Evolutionary conservation across 306 rosid species (phyloP).

Genomic region (Vigna angularis): DNA sequence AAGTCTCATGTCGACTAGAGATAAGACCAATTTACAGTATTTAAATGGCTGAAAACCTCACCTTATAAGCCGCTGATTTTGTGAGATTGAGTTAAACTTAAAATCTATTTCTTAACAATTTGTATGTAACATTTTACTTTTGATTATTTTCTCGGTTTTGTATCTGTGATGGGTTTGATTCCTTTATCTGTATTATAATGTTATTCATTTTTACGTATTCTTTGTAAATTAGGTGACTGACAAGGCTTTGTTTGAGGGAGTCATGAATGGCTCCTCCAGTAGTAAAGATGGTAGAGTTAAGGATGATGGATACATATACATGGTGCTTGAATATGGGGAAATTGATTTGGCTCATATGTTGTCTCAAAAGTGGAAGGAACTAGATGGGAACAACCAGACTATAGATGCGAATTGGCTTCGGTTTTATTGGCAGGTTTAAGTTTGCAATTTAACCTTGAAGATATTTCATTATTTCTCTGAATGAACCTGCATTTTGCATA

Average conservation of each 20-base stretch:
- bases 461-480: slow-evolving; percentile 33
- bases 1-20: no score
- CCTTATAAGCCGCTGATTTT: no score
- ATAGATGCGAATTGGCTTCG: slow-evolving; percentile 95
- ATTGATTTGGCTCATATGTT: slow-evolving; percentile 99
- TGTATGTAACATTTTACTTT: neutral
- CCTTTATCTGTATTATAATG: slow-evolving; percentile 12
- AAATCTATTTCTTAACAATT: no score
- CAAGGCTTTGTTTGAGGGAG: slow-evolving; percentile 81
- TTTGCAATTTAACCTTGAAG: slow-evolving; percentile 16
- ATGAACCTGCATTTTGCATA: slow-evolving; percentile 37
- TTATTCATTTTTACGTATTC: slow-evolving; percentile 21
- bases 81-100: no score
- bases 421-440: slow-evolving; percentile 91
- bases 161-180: slow-evolving; percentile 24
- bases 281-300: slow-evolving; percentile 89
- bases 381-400: slow-evolving; percentile 64
- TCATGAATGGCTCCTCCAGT: slow-evolving; percentile 72
- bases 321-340: slow-evolving; percentile 99
- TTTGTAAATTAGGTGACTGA: slow-evolving; percentile 79
- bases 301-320: slow-evolving; percentile 92
- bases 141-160: slow-evolving; percentile 6
- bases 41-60: no score
- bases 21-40: no score
- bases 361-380: slow-evolving; percentile 93